Evolutionary conservation across 139 green algal species (phyloP).

Genomic region (Nannochloris sp.): DNA sequence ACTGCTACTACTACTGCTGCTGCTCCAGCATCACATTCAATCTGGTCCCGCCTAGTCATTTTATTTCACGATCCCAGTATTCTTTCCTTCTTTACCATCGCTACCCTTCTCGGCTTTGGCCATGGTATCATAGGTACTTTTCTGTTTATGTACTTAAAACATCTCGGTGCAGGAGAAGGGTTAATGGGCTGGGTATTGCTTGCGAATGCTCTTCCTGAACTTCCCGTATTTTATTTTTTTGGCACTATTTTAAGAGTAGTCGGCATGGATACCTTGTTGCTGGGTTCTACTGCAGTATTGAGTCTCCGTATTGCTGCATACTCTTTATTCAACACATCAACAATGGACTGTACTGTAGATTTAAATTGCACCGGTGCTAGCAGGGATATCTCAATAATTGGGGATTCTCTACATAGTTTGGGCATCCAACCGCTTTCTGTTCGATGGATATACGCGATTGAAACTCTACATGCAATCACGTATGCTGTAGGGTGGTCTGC

Average conservation of each 20-base stretch:
- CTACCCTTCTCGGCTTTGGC: slow-evolving; percentile 14
- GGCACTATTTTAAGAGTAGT: slow-evolving; percentile 5
- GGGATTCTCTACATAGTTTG: too few species aligned
- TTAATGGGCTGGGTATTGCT: slow-evolving; percentile 21
- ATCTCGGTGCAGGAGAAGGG: slow-evolving; percentile 8
- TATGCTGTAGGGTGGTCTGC: slow-evolving; percentile 18
- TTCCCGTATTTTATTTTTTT: slow-evolving; percentile 18
- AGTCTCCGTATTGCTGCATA: slow-evolving; percentile 9
- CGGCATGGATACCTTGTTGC: slow-evolving; percentile 17
- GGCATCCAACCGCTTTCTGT: too few species aligned
- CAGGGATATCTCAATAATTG: too few species aligned
- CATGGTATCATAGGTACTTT: slow-evolving; percentile 14
- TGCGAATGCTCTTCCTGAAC: slow-evolving; percentile 1
- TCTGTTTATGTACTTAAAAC: slow-evolving; percentile 15
- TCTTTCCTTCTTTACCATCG: slow-evolving; percentile 6
- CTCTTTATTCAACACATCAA: too few species aligned
- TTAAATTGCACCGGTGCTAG: too few species aligned
- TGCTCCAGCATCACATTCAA: too few species aligned
- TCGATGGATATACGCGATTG: slow-evolving; percentile 3
- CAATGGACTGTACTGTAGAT: too few species aligned
- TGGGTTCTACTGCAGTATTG: not conserved
- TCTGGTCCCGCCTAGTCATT: too few species aligned
- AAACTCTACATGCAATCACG: slow-evolving; percentile 20
- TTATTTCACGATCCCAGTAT: not conserved
- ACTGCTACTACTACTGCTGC: too few species aligned